phyloP scores from a whole-genome alignment of 257 asterid species.

The Fraxinus americana region DNA sequence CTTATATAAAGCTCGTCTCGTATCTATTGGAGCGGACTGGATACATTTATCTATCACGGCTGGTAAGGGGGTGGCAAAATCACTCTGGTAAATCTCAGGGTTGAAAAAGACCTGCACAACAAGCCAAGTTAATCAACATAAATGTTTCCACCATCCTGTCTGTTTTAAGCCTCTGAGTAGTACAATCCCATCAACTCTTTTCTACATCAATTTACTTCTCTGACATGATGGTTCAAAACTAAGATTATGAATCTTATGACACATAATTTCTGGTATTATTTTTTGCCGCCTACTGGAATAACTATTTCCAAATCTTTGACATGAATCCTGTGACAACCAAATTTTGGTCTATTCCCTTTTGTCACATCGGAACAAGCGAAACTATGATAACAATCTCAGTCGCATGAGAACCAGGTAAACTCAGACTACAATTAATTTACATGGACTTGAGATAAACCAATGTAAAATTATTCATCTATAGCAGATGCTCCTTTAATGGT shows the following conservation, averaged over 20 bases:
- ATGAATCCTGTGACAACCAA: background rate
- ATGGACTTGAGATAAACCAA: background rate
- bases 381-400: slow-evolving; percentile 1
- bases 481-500: slow-evolving; percentile 8
- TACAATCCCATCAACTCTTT: background rate
- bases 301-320: background rate
- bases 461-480: background rate
- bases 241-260: slow-evolving; percentile 9
- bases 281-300: background rate
- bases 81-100: slow-evolving; percentile 80
- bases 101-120: slow-evolving; percentile 81
- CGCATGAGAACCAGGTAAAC: slow-evolving; percentile 17
- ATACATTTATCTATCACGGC: slow-evolving; percentile 90
- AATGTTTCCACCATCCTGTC: slow-evolving; percentile 11
- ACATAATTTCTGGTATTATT: slow-evolving; percentile 1
- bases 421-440: background rate
- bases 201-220: slow-evolving; percentile 1
- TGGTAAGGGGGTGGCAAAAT: slow-evolving; percentile 81
- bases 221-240: slow-evolving; percentile 5
- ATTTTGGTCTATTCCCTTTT: background rate
- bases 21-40: slow-evolving; percentile 97
- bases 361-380: slow-evolving; percentile 5
- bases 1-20: slow-evolving; percentile 96
- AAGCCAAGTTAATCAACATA: slow-evolving; percentile 23
- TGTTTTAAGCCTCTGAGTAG: background rate